Conservation (phyloP, 1,139 yeast species). For the Kodamaea sp. region DNA sequence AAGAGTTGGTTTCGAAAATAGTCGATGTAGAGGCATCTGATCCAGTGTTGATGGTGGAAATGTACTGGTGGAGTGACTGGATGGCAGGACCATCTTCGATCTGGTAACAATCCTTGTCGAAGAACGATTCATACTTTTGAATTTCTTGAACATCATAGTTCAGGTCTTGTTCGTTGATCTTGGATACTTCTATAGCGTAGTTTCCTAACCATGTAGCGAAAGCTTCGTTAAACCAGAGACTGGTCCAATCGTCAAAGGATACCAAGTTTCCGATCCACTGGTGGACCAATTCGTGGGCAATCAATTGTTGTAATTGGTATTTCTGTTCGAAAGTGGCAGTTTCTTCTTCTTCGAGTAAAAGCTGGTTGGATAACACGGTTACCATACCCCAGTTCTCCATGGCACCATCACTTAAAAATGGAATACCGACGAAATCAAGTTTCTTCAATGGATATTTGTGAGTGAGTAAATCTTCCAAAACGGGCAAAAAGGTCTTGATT, state of each 20-base stretch:
- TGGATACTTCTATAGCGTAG: conserved; percentile 33
- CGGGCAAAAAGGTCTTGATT: conserved; percentile 48
- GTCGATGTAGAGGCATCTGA: conserved; percentile 41
- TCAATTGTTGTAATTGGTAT: conserved; percentile 48
- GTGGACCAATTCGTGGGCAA: conserved; percentile 72
- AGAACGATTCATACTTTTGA: conserved; percentile 32
- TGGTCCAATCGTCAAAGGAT: conserved; percentile 65
- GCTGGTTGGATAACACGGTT: conserved; percentile 54
- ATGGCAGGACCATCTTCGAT: conserved; percentile 24
- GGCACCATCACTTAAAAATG: conserved; percentile 72
- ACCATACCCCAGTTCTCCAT: conserved; percentile 80
- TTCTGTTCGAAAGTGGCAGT: conserved; percentile 19
- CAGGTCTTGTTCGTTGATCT: conserved; percentile 29
- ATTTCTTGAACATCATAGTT: conserved; percentile 37
- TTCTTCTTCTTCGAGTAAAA: conserved; percentile 37
- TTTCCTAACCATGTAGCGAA: conserved; percentile 72
- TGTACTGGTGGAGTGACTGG: conserved; percentile 27
- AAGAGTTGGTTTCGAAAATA: conserved; percentile 54
- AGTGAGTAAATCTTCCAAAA: conserved; percentile 43
- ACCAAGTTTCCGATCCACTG: conserved; percentile 76
- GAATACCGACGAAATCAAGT: conserved; percentile 65
- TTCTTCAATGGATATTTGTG: conserved; percentile 57
- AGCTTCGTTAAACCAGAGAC: conserved; percentile 73
- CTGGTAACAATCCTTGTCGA: conserved; percentile 42
- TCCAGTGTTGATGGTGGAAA: conserved; percentile 33